A percentile compares a stretch with the other conserved stretches of the same genome.
Conservation (phyloP, 2,329 filamentous ascomycete genomes). For the Beauveria pseudobassiana region DNA sequence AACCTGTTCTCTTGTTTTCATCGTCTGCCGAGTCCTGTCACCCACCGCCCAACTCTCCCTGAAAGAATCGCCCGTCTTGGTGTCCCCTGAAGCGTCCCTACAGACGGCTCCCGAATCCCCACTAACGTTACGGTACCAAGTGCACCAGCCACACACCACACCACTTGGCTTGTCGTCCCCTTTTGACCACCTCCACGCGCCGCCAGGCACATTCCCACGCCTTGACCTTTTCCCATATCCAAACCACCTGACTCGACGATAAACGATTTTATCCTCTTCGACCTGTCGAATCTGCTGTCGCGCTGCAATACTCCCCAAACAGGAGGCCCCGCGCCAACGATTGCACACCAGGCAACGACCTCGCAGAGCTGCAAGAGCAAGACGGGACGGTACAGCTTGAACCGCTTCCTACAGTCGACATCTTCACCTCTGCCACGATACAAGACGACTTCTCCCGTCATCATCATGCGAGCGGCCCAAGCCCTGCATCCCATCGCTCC, state of each 20-base stretch:
- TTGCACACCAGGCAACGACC: background rate
- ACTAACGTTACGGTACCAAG: background rate
- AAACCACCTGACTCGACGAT: conserved; percentile 1
- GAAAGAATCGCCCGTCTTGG: background rate
- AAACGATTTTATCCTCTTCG: background rate
- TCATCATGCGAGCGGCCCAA: conserved; percentile 35
- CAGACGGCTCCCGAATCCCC: background rate
- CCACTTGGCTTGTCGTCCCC: conserved; percentile 3
- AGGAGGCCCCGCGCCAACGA: background rate
- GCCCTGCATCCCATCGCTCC: conserved; percentile 27
- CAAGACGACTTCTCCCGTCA: conserved; percentile 10
- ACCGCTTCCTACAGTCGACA: conserved; percentile 1
- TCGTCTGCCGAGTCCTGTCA: background rate
- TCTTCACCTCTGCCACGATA: conserved; percentile 2
- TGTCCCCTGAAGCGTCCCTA: background rate
- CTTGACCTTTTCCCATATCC: background rate
- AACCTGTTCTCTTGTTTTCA: background rate
- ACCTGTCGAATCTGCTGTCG: background rate
- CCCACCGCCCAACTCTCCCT: background rate
- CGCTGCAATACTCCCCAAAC: background rate
- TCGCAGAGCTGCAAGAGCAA: background rate
- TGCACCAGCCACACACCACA: conserved; percentile 8
- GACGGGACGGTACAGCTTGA: background rate
- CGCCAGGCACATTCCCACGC: conserved; percentile 1
- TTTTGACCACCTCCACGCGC: conserved; percentile 1